phyloP scores from a whole-genome alignment of 1,139 yeast genomes.

The Blastobotrys malaysiensis region DNA sequence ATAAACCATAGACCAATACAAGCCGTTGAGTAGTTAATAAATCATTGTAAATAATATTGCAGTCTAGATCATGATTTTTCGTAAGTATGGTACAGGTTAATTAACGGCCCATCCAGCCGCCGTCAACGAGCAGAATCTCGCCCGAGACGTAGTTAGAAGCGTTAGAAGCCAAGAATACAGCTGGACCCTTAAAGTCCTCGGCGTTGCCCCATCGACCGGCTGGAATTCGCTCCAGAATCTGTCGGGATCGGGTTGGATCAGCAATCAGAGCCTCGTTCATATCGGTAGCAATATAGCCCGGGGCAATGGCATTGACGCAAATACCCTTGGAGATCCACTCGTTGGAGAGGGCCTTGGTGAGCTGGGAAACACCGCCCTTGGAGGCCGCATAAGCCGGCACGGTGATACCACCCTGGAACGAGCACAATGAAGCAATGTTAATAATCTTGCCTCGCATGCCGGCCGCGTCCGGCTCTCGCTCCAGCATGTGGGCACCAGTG shows the following conservation, averaged over 20 bases:
- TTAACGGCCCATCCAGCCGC: conserved; percentile 48
- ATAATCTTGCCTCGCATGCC: conserved; percentile 56
- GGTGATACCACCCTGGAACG: conserved; percentile 42
- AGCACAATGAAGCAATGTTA: conserved; percentile 52
- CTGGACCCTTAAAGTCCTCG: conserved; percentile 53
- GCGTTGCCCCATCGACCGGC: conserved; percentile 48
- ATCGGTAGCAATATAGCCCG: conserved; percentile 52
- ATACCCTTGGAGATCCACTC: conserved; percentile 51
- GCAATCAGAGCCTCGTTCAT: conserved; percentile 41
- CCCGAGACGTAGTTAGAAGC: conserved; percentile 53
- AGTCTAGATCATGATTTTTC: not conserved
- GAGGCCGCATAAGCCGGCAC: conserved; percentile 49
- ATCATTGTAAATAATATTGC: conserved; percentile 1
- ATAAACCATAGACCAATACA: too few species aligned
- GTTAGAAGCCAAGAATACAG: conserved; percentile 44
- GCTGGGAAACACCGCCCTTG: conserved; percentile 46
- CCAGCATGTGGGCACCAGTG: conserved; percentile 42
- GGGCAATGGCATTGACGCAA: conserved; percentile 50
- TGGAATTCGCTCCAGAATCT: conserved; percentile 44
- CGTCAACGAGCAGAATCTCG: conserved; percentile 50
- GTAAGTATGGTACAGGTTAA: not conserved
- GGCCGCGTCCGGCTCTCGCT: conserved; percentile 29
- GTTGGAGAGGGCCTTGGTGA: conserved; percentile 47
- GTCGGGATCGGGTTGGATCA: conserved; percentile 32
- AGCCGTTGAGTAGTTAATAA: too few species aligned